A percentile compares a stretch with the other conserved stretches of the same genome.
Conservation (phyloP, 1,284 basidiomycete genomes). For the Ganoderma sinense region DNA sequence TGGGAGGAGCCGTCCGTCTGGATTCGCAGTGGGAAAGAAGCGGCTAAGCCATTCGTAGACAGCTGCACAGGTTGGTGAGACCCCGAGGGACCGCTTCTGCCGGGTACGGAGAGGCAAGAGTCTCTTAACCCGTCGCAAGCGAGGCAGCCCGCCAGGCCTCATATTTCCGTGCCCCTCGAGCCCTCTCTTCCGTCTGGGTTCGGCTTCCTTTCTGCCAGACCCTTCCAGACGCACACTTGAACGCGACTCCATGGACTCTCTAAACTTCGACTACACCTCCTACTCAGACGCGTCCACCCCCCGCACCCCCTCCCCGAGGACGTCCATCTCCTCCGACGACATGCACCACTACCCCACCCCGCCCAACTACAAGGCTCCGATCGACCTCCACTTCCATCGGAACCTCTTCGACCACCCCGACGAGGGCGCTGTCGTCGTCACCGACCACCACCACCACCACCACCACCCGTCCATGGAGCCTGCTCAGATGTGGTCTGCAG, state of each 20-base stretch:
- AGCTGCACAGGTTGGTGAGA: slow-evolving; percentile 30
- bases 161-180: slow-evolving; percentile 23
- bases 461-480: slow-evolving; percentile 40
- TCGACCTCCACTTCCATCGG: slow-evolving; percentile 57
- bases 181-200: slow-evolving; percentile 24
- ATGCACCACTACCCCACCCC: slow-evolving; percentile 47
- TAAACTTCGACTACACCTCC: slow-evolving; percentile 67
- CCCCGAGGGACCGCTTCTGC: slow-evolving; percentile 26
- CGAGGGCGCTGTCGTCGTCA: slow-evolving; percentile 48
- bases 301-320: slow-evolving; percentile 71
- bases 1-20: slow-evolving; percentile 18
- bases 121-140: slow-evolving; percentile 20
- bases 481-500: slow-evolving; percentile 40
- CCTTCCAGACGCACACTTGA: slow-evolving; percentile 26
- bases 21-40: slow-evolving; percentile 28
- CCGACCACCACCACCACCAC: slow-evolving; percentile 45
- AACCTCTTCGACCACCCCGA: slow-evolving; percentile 57
- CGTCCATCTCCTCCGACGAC: slow-evolving; percentile 47
- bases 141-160: slow-evolving; percentile 15
- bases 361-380: slow-evolving; percentile 46
- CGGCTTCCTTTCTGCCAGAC: slow-evolving; percentile 32
- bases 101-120: slow-evolving; percentile 9
- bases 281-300: slow-evolving; percentile 72
- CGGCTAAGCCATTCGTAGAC: slow-evolving; percentile 27
- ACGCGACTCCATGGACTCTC: slow-evolving; percentile 57